Evolutionary conservation across 1,284 basidiomycete genomes (phyloP).

Genomic region (Trichosporon asahii): DNA sequence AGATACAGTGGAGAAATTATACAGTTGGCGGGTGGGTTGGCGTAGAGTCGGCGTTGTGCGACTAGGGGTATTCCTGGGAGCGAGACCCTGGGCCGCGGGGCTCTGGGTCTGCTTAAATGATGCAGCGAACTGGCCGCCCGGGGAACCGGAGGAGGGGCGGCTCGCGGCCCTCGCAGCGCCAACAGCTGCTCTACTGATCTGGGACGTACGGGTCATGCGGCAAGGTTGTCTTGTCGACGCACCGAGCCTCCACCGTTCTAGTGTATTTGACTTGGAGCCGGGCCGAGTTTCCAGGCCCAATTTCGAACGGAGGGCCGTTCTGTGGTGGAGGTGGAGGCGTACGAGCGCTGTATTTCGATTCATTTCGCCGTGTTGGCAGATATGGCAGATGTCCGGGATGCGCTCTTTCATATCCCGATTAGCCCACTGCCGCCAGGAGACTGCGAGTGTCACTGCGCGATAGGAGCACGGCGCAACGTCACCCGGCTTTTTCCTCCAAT

Average conservation of each 20-base stretch:
- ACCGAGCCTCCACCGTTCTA: background rate
- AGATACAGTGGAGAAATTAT: background rate
- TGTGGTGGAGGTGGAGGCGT: slow-evolving; percentile 2
- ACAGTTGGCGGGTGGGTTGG: background rate
- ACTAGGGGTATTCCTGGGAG: slow-evolving; percentile 2
- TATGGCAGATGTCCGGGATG: background rate
- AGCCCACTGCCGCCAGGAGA: background rate
- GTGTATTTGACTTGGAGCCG: background rate
- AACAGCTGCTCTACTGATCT: background rate
- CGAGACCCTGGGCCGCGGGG: background rate
- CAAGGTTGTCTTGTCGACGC: slow-evolving; percentile 2
- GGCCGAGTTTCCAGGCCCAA: background rate
- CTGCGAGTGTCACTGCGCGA: background rate
- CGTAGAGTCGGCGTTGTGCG: slow-evolving; percentile 10
- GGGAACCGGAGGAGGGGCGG: background rate
- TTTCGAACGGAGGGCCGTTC: slow-evolving; percentile 5
- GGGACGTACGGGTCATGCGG: background rate
- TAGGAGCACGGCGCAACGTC: background rate
- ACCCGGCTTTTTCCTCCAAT: background rate
- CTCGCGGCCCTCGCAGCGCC: slow-evolving; percentile 1
- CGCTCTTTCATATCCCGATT: background rate
- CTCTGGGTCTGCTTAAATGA: background rate
- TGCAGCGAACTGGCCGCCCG: background rate
- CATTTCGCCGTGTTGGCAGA: slow-evolving; percentile 1
- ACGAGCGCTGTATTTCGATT: background rate